Evolutionary conservation across 2,329 filamentous ascomycete genomes (phyloP).

Genomic region (Colletotrichum abscissum): DNA sequence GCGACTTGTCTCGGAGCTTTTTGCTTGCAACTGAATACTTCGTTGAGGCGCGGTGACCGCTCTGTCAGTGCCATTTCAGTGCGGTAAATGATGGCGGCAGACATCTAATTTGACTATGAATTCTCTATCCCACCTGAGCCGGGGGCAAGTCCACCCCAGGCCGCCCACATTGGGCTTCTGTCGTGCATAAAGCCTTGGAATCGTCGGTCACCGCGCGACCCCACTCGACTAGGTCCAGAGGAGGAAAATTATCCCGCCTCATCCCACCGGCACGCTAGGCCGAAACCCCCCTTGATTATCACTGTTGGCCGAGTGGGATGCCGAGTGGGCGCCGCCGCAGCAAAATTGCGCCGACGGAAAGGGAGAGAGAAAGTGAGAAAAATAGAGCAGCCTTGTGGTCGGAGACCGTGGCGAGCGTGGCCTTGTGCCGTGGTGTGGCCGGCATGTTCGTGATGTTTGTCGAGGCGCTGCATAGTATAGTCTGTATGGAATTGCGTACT

Average conservation of each 20-base stretch:
- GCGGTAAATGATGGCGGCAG: not conserved
- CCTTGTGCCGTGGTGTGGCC: not conserved
- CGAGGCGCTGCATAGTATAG: not conserved
- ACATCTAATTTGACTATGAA: not conserved
- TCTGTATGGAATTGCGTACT: not conserved
- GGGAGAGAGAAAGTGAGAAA: not conserved
- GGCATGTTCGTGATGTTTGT: not conserved
- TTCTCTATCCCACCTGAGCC: not conserved
- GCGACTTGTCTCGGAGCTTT: not conserved
- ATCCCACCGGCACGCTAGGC: conserved; percentile 23
- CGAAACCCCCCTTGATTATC: not conserved
- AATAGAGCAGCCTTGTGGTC: not conserved
- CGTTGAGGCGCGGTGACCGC: no score
- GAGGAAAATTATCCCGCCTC: not conserved
- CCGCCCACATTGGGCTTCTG: not conserved
- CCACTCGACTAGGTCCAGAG: not conserved
- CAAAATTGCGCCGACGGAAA: not conserved
- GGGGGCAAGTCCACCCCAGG: no score
- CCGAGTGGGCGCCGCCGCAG: not conserved
- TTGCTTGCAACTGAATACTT: no score
- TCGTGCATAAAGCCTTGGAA: not conserved
- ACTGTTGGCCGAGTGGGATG: not conserved
- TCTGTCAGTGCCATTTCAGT: no score
- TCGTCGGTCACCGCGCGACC: not conserved
- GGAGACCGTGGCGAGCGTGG: no score